A percentile compares a stretch with the other conserved stretches of the same genome.
phyloP scores from a whole-genome alignment of 2,329 filamentous ascomycete species.

The Apiospora pterosperma region DNA sequence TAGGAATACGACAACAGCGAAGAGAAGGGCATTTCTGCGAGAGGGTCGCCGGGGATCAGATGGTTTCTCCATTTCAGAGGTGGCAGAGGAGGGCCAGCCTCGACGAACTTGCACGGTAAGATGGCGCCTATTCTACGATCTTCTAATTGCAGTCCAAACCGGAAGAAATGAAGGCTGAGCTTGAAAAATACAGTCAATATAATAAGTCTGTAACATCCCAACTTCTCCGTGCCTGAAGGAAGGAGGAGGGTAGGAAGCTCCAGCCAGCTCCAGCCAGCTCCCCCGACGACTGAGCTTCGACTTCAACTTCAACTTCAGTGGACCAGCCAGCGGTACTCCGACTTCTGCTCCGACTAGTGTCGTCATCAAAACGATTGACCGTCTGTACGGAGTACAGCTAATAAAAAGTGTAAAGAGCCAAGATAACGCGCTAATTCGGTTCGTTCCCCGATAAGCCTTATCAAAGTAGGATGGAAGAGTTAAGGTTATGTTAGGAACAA shows the following conservation, averaged over 20 bases:
- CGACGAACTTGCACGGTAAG: not conserved
- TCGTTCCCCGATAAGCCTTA: too few species aligned
- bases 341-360: not conserved
- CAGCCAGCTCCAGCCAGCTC: not conserved
- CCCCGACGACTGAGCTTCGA: not conserved
- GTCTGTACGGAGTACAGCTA: too few species aligned
- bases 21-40: not conserved
- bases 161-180: not conserved
- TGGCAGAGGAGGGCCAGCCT: slow-evolving; percentile 8
- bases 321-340: not conserved
- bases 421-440: too few species aligned
- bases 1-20: not conserved
- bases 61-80: not conserved
- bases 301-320: not conserved
- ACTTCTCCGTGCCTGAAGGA: not conserved
- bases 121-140: not conserved
- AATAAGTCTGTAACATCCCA: not conserved
- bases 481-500: too few species aligned
- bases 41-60: not conserved
- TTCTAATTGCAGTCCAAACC: not conserved
- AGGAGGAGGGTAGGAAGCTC: not conserved
- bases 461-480: too few species aligned
- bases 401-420: too few species aligned
- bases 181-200: not conserved
- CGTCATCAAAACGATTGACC: not conserved